Conservation (phyloP, 2,329 filamentous ascomycete species). For the Ascochyta koolunga region DNA sequence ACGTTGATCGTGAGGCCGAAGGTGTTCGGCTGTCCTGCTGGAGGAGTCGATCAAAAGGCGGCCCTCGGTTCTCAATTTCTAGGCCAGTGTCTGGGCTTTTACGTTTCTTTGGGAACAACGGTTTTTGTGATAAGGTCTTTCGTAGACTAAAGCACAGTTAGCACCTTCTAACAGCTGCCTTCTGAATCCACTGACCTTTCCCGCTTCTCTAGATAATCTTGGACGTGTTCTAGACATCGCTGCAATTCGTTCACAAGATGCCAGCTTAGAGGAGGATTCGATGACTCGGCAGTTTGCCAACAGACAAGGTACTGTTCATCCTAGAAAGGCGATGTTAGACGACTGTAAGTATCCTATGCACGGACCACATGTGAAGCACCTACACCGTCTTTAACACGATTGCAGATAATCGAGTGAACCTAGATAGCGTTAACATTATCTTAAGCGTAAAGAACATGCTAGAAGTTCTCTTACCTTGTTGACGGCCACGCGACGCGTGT, state of each 20-base stretch:
- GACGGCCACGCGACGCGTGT: constrained; percentile 27
- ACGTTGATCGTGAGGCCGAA: constrained; percentile 31
- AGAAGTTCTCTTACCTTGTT: constrained; percentile 29
- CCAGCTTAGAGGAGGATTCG: constrained; percentile 50
- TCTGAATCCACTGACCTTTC: constrained; percentile 27
- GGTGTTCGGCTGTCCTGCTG: constrained; percentile 20
- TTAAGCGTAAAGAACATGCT: background rate
- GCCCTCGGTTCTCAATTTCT: constrained; percentile 25
- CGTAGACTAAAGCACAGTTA: constrained; percentile 19
- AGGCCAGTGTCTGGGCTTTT: constrained; percentile 30
- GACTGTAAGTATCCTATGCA: constrained; percentile 8
- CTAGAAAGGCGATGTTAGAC: constrained; percentile 31
- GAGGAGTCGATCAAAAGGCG: constrained; percentile 28
- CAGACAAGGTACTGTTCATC: constrained; percentile 52
- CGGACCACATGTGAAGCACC: constrained; percentile 22
- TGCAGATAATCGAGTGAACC: constrained; percentile 33
- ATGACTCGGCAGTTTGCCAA: constrained; percentile 40
- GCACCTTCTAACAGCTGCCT: background rate
- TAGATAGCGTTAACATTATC: constrained; percentile 16
- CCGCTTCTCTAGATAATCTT: constrained; percentile 49
- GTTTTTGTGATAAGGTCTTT: background rate
- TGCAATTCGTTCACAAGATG: constrained; percentile 50
- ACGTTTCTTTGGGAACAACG: constrained; percentile 25
- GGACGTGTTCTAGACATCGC: constrained; percentile 48
- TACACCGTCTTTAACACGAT: constrained; percentile 35